Percentiles rank a stretch among this genome's conserved stretches.
These are phyloP conservation scores for Lavandula angustifolia DNA, from an alignment of 257 asterid species.

Conservation along the genomic window DNA sequence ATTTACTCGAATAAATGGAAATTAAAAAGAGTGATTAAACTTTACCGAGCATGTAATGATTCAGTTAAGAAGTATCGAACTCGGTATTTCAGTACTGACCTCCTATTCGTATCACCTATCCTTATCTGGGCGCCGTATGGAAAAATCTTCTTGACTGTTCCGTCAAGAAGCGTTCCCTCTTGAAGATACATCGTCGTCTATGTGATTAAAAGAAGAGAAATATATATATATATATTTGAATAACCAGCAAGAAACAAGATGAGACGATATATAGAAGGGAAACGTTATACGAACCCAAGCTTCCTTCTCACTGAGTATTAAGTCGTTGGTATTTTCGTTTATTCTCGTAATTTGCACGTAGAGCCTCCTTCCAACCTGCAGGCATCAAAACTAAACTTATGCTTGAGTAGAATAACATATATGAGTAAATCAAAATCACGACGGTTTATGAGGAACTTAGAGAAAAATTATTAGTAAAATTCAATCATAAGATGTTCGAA, in stretches of 20 bases:
- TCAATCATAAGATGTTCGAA: not conserved
- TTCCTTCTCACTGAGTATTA: conserved; percentile 87
- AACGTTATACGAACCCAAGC: conserved; percentile 74
- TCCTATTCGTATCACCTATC: conserved; percentile 84
- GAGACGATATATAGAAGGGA: conserved; percentile 7
- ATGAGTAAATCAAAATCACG: not conserved
- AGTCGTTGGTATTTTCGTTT: conserved; percentile 87
- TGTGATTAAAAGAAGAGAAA: conserved; percentile 28
- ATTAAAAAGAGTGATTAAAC: not conserved
- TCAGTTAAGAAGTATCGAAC: not conserved
- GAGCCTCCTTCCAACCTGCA: conserved; percentile 83
- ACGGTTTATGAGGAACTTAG: not conserved
- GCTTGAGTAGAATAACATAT: not conserved
- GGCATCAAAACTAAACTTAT: conserved; percentile 5
- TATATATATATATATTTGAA: conserved; percentile 11
- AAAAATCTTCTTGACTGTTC: conserved; percentile 72
- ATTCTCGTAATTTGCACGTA: conserved; percentile 75
- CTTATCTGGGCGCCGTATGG: conserved; percentile 94
- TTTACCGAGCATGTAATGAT: not conserved
- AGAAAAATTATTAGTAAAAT: not conserved
- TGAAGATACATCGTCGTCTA: conserved; percentile 71
- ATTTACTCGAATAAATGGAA: conserved; percentile 11
- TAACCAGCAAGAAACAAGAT: conserved; percentile 17
- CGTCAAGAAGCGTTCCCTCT: conserved; percentile 82
- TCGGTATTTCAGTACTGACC: conserved; percentile 47